phyloP scores from a whole-genome alignment of 805 yeast genomes.

The Kluyveromyces nonfermentans region DNA sequence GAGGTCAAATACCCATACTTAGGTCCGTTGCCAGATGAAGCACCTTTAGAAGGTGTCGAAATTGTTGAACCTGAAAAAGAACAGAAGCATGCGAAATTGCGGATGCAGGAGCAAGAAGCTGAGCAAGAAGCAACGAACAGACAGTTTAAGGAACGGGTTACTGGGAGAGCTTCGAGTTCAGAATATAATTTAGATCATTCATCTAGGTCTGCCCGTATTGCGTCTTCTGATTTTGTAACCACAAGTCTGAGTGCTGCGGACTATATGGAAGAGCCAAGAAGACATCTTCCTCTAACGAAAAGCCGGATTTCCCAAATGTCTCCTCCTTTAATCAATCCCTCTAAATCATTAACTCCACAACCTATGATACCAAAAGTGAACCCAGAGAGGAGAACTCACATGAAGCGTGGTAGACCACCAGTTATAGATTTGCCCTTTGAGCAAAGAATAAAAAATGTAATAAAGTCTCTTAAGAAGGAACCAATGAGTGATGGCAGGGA shows the following conservation, averaged over 20 bases:
- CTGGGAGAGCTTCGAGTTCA: background rate
- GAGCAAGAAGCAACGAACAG: background rate
- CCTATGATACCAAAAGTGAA: slow-evolving; percentile 14
- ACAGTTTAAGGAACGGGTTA: background rate
- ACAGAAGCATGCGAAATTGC: background rate
- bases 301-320: slow-evolving; percentile 6
- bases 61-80: slow-evolving; percentile 22
- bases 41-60: slow-evolving; percentile 29
- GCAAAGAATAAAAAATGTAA: slow-evolving; percentile 77
- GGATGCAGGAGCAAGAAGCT: background rate
- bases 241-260: slow-evolving; percentile 4
- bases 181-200: background rate
- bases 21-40: slow-evolving; percentile 57
- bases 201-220: background rate
- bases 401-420: slow-evolving; percentile 30
- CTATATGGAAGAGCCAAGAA: slow-evolving; percentile 4
- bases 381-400: slow-evolving; percentile 20
- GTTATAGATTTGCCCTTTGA: slow-evolving; percentile 46
- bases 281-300: slow-evolving; percentile 6
- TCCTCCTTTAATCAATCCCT: slow-evolving; percentile 6
- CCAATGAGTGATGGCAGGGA: slow-evolving; percentile 42
- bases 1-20: slow-evolving; percentile 38
- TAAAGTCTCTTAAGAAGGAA: slow-evolving; percentile 72
- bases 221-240: background rate
- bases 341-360: slow-evolving; percentile 19